Conservation (phyloP, 495 filamentous ascomycete species). For the Daldinia grandis region DNA sequence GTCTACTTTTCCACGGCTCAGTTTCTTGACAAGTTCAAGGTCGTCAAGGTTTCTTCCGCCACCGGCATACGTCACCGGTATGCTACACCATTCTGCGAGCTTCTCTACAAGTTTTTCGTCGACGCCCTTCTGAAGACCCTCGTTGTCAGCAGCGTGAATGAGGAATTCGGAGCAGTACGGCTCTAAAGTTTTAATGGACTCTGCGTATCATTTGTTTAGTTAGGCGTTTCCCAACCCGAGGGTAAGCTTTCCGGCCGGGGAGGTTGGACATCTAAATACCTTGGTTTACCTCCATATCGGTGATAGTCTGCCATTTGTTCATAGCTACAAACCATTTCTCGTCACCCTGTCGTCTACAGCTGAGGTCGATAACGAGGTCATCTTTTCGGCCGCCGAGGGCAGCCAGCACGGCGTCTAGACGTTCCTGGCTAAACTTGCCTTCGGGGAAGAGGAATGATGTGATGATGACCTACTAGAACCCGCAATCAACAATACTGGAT, state of each 20-base stretch:
- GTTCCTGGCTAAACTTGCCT: conserved; percentile 76
- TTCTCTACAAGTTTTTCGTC: conserved; percentile 82
- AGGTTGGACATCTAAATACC: conserved; percentile 57
- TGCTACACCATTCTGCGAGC: conserved; percentile 83
- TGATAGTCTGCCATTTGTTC: conserved; percentile 98
- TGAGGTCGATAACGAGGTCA: conserved; percentile 93
- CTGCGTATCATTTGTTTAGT: conserved; percentile 53
- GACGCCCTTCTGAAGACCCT: conserved; percentile 89
- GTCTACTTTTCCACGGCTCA: conserved; percentile 85
- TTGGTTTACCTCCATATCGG: conserved; percentile 89
- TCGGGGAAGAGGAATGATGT: conserved; percentile 81
- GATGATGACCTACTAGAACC: conserved; percentile 79
- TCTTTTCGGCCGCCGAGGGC: conserved; percentile 75
- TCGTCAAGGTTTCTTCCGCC: conserved; percentile 84
- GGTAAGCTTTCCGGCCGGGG: background rate
- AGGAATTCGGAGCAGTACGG: conserved; percentile 95
- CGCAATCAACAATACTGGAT: conserved; percentile 14
- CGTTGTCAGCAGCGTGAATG: conserved; percentile 98
- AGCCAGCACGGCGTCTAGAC: conserved; percentile 74
- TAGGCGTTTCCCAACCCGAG: background rate
- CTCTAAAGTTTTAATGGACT: conserved; percentile 80
- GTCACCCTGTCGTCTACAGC: conserved; percentile 76
- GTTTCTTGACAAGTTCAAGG: conserved; percentile 75
- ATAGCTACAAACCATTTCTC: conserved; percentile 91
- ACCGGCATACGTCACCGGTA: conserved; percentile 95